A percentile compares a stretch with the other conserved stretches of the same genome.
Conservation (phyloP, 805 yeast species). For the Citeromyces matritensis region DNA sequence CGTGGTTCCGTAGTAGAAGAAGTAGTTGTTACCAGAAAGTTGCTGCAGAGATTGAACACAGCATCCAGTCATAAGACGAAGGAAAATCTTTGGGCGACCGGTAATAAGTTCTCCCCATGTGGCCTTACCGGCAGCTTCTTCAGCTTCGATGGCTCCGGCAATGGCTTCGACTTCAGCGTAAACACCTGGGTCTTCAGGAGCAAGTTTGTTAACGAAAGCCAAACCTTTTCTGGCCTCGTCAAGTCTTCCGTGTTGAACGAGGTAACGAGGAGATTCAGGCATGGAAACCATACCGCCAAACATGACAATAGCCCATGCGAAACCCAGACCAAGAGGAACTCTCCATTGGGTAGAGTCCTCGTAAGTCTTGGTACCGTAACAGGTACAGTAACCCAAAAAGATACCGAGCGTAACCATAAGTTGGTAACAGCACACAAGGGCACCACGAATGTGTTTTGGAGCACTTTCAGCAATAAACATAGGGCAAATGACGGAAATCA, state of each 20-base stretch:
- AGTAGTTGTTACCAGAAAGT: conserved; percentile 58
- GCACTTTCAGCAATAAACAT: conserved; percentile 54
- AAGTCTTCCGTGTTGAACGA: conserved; percentile 33
- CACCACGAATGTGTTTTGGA: conserved; percentile 59
- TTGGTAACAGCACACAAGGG: conserved; percentile 57
- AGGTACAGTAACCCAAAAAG: conserved; percentile 53
- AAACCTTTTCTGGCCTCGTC: conserved; percentile 38
- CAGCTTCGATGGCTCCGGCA: conserved; percentile 30
- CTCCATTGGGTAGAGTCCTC: conserved; percentile 46
- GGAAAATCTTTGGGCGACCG: conserved; percentile 30
- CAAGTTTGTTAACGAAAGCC: conserved; percentile 24
- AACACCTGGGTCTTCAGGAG: conserved; percentile 14
- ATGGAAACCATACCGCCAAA: conserved; percentile 40
- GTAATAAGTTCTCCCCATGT: conserved; percentile 34
- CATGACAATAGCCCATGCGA: conserved; percentile 40
- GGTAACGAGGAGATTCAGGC: conserved; percentile 63
- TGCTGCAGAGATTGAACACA: conserved; percentile 51
- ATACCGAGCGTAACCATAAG: conserved; percentile 59
- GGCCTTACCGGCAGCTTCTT: conserved; percentile 31
- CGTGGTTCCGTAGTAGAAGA: conserved; percentile 56
- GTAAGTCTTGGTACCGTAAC: conserved; percentile 45
- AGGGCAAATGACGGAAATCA: conserved; percentile 37
- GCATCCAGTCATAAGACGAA: conserved; percentile 30
- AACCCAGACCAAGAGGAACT: conserved; percentile 39
- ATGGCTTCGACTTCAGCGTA: conserved; percentile 18